A percentile compares a stretch with the other conserved stretches of the same genome.
Conservation (phyloP, 768 basidiomycete species). For the Amanita muscaria region DNA sequence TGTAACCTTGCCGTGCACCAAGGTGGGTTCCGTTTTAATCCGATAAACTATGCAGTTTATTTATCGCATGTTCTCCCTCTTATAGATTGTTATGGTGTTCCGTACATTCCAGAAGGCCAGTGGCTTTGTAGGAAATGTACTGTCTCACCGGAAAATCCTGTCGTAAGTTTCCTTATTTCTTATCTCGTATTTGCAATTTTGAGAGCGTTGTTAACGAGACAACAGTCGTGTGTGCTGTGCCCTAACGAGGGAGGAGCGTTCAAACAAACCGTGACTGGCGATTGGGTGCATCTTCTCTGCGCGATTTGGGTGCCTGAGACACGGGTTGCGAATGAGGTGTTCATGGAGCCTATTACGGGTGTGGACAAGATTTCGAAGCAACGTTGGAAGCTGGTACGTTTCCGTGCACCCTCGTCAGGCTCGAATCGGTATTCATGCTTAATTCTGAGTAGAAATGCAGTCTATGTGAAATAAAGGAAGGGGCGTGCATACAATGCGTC, state of each 20-base stretch:
- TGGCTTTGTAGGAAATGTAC: slow-evolving; percentile 99
- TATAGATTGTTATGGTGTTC: slow-evolving; percentile 95
- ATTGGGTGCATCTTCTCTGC: slow-evolving; percentile 95
- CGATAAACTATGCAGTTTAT: no score
- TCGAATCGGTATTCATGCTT: neutral
- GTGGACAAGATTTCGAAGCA: slow-evolving; percentile 82
- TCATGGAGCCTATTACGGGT: slow-evolving; percentile 97
- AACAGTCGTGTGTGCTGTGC: slow-evolving; percentile 86
- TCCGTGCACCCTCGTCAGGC: neutral
- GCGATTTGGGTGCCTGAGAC: slow-evolving; percentile 98
- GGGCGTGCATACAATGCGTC: slow-evolving; percentile 95
- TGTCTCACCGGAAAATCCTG: slow-evolving; percentile 92
- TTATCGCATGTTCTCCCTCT: no score
- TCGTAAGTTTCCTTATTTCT: slow-evolving; percentile 43
- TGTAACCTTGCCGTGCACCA: slow-evolving; percentile 99
- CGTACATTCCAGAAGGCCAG: slow-evolving; percentile 98
- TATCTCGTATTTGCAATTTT: neutral
- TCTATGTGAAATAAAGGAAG: slow-evolving; percentile 40
- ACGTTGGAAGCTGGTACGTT: slow-evolving; percentile 86
- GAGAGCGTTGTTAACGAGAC: neutral
- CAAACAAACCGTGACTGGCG: slow-evolving; percentile 88
- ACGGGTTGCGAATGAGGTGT: slow-evolving; percentile 85
- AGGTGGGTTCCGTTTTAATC: no score
- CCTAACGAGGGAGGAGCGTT: slow-evolving; percentile 97
- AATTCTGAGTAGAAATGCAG: slow-evolving; percentile 32